Conservation (phyloP, 2,329 filamentous ascomycete species). For the Penicillium sp. region DNA sequence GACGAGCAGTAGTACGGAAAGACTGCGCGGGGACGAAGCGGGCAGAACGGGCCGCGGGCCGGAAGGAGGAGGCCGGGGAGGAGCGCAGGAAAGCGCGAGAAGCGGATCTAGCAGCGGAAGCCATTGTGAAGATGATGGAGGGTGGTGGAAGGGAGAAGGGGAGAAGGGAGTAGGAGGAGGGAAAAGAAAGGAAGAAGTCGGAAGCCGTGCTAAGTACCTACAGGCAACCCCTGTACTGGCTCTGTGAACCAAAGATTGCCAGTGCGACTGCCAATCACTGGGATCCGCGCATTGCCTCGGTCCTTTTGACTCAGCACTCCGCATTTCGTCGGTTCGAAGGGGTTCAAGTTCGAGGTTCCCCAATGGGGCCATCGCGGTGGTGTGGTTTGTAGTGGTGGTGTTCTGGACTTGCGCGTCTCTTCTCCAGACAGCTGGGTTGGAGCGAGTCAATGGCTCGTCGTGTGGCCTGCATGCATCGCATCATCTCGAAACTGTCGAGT, state of each 20-base stretch:
- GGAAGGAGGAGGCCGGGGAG: conserved; percentile 41
- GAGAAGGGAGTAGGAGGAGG: neutral
- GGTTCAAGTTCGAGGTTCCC: conserved; percentile 1
- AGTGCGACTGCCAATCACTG: neutral
- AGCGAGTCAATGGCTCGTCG: neutral
- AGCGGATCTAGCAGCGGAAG: conserved; percentile 47
- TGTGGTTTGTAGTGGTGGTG: neutral
- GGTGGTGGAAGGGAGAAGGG: conserved; percentile 7
- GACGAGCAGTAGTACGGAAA: conserved; percentile 74
- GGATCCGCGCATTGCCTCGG: conserved; percentile 5
- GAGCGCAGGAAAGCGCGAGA: conserved; percentile 49
- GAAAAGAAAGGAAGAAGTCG: conserved; percentile 11
- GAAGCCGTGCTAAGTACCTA: neutral
- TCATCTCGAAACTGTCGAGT: neutral
- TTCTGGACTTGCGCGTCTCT: neutral
- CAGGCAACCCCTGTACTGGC: neutral
- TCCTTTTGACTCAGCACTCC: conserved; percentile 7
- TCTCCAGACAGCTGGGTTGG: neutral
- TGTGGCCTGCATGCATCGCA: neutral
- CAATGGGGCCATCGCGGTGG: neutral
- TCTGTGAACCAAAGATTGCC: neutral
- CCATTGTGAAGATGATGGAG: conserved; percentile 37
- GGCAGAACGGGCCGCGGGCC: conserved; percentile 57
- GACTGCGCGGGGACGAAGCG: conserved; percentile 65
- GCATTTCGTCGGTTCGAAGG: conserved; percentile 2